Base-by-base conservation (phyloP, 768 basidiomycete genomes). In the Boletellus sp. region DNA sequence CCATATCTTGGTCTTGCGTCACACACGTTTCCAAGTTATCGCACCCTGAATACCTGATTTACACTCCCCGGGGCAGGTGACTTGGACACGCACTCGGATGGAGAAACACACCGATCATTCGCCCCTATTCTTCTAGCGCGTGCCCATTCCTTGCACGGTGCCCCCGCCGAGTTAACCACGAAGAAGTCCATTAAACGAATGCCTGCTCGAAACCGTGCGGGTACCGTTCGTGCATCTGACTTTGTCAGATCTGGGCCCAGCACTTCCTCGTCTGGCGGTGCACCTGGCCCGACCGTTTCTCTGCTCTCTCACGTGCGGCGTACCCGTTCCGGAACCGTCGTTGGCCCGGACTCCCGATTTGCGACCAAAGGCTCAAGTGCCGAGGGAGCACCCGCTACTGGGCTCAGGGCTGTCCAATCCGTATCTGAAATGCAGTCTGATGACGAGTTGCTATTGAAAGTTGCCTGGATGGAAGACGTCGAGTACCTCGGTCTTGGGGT, bases 141-240 rank as follows among this genome's bases (percentile, higher is more conserved):
- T 35, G 56, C 62, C 3, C 60, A 53, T 41, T 64, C 66, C 22
- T 50, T 68, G 31, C 61, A 60, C 4, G 60, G 49, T 9, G 24
- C 54, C 15, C 26, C 51, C 7, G 35, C 39, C 13, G 33, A 50
- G 20, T 45, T 34, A 9, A 45, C 33, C 42, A 38, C 32, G 37
- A 65, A 48, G 55, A 67, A 48, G 11, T 16, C 46, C 20, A 23
- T 28, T 0, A 53, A 48, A 34, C 46, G 42, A 39, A 38, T 16
- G 23, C 41, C 33, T 15, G 36, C 63, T 43, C 64, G 72, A n/a
- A 68, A 67, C n/a, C 74, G 79, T 16, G 78, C 71, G 22, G 77
- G 71, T 52, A 81, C 75, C 45, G 80, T 74, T 59, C 78, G 72
- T 45, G 78, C 73, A 42, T 79, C 72, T n/a, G 76, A 77, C 53